Evolutionary conservation across 164 flowering plant genomes (phyloP).

Genomic region (Tetrastigma voinierianum): DNA sequence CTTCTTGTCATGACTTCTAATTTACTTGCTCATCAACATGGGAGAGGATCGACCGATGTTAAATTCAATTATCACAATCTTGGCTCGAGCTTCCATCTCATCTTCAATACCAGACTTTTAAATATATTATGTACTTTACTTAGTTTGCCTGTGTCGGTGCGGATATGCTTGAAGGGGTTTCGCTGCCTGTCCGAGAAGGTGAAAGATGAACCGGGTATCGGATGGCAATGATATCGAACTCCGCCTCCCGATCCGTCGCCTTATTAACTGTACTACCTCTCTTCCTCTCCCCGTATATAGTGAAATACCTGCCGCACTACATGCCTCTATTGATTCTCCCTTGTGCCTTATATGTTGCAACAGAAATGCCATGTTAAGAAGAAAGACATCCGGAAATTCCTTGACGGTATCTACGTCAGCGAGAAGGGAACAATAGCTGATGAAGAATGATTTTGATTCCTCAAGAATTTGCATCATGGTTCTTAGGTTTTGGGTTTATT

Average conservation of each 20-base stretch:
- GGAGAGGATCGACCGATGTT: too few species aligned
- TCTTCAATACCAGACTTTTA: too few species aligned
- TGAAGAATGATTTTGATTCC: constrained; percentile 31
- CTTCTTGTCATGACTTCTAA: too few species aligned
- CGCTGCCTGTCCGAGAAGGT: constrained; percentile 48
- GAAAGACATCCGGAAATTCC: constrained; percentile 66
- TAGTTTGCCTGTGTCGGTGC: constrained; percentile 11
- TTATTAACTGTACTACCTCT: constrained; percentile 34
- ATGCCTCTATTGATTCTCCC: not conserved
- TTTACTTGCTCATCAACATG: too few species aligned
- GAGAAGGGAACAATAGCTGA: constrained; percentile 48
- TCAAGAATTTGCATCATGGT: not conserved
- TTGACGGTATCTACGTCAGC: constrained; percentile 72
- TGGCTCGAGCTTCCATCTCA: too few species aligned
- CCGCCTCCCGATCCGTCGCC: constrained; percentile 45
- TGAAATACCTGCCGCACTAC: too few species aligned
- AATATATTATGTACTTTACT: not conserved
- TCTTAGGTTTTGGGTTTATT: too few species aligned
- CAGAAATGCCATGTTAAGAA: constrained; percentile 81
- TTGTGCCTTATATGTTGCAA: not conserved
- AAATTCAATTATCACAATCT: too few species aligned
- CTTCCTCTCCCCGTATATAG: not conserved
- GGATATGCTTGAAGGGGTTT: constrained; percentile 59
- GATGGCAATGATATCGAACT: constrained; percentile 59
- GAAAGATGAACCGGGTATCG: constrained; percentile 47